A percentile compares a stretch with the other conserved stretches of the same genome.
phyloP scores from a whole-genome alignment of 352 stramenopile genomes.

The Blastocystis hominis region DNA sequence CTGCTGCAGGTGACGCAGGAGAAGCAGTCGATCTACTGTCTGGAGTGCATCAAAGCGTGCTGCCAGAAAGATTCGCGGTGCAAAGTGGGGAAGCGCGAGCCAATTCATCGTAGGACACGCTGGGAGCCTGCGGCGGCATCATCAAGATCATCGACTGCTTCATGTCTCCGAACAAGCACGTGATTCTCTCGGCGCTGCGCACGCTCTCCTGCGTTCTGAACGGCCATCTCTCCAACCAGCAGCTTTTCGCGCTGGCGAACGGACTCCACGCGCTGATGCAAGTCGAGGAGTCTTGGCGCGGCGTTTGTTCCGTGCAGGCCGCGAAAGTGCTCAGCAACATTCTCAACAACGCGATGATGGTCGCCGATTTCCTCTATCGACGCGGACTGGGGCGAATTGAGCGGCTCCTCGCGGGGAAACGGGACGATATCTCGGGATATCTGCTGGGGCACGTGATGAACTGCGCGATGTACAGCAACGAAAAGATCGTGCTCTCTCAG shows the following conservation, averaged over 20 bases:
- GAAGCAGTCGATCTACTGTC: conserved; percentile 1
- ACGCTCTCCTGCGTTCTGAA: background rate
- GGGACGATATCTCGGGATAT: background rate
- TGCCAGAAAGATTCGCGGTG: background rate
- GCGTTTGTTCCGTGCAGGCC: background rate
- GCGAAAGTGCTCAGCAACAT: conserved; percentile 28
- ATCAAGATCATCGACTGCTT: conserved; percentile 44
- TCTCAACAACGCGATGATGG: background rate
- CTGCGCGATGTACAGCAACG: background rate
- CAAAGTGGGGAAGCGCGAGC: background rate
- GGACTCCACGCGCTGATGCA: conserved; percentile 44
- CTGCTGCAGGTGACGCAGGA: conserved; percentile 5
- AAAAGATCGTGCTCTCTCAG: background rate
- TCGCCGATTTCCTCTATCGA: conserved; percentile 18
- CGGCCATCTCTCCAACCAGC: background rate
- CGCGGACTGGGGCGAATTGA: background rate
- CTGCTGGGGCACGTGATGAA: conserved; percentile 34
- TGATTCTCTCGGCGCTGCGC: background rate
- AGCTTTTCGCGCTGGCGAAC: conserved; percentile 16
- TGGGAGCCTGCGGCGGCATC: background rate
- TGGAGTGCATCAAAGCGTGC: conserved; percentile 14
- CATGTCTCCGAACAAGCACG: background rate
- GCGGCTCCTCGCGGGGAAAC: background rate
- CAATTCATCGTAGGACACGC: background rate
- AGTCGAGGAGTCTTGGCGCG: conserved; percentile 20